Evolutionary conservation across 176 grass and related monocot genomes (phyloP).

Genomic region (Leersia perrieri): DNA sequence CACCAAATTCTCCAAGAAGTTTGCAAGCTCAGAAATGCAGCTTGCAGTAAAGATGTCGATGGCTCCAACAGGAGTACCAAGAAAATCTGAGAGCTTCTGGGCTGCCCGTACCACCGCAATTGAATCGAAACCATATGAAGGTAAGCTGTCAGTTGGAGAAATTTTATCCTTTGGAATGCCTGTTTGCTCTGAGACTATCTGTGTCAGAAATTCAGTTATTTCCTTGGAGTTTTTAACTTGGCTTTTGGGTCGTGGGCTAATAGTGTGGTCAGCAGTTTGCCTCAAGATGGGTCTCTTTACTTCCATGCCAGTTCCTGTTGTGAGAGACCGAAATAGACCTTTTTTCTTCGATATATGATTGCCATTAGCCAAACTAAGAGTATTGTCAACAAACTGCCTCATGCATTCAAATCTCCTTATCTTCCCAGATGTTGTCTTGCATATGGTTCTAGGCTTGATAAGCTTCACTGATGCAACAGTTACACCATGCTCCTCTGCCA

Average conservation of each 20-base stretch:
- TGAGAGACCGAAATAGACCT: slow-evolving; percentile 59
- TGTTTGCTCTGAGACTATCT: slow-evolving; percentile 64
- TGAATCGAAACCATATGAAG: slow-evolving; percentile 75
- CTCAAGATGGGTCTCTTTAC: slow-evolving; percentile 18
- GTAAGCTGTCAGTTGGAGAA: slow-evolving; percentile 50
- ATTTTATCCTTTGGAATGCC: slow-evolving; percentile 63
- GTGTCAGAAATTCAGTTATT: slow-evolving; percentile 53
- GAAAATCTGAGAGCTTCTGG: slow-evolving; percentile 77
- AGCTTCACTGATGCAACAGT: slow-evolving; percentile 59
- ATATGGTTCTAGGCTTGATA: slow-evolving; percentile 75
- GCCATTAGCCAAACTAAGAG: slow-evolving; percentile 43
- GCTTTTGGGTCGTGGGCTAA: slow-evolving; percentile 19
- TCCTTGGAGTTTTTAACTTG: slow-evolving; percentile 42
- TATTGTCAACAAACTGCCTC: slow-evolving; percentile 64
- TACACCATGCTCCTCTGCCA: slow-evolving; percentile 71
- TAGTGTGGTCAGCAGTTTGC: slow-evolving; percentile 19
- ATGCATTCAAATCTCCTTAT: slow-evolving; percentile 72
- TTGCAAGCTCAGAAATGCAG: slow-evolving; percentile 59
- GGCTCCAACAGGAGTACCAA: slow-evolving; percentile 69
- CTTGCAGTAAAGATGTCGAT: slow-evolving; percentile 77
- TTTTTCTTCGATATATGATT: slow-evolving; percentile 33
- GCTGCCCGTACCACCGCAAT: slow-evolving; percentile 66
- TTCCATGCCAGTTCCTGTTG: slow-evolving; percentile 52
- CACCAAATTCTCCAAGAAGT: slow-evolving; percentile 55
- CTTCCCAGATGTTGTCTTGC: slow-evolving; percentile 79